These are phyloP conservation scores for Komagataella pastoris DNA, from an alignment of 805 yeast genomes.

Conservation along the genomic window DNA sequence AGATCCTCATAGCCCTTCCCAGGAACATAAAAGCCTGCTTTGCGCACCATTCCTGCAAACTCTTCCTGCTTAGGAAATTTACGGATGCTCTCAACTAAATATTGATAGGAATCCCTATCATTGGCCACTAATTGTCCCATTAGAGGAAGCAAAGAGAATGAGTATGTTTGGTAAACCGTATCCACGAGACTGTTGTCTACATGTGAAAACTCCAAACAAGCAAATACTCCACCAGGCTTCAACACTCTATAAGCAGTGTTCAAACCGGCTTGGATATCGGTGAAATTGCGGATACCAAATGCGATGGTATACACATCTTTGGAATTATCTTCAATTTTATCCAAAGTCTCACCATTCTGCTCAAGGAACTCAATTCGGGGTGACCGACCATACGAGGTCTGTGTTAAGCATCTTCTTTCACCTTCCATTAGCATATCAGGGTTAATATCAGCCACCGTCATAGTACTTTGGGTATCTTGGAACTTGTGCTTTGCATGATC, in stretches of 20 bases:
- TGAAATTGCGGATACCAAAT: slow-evolving; percentile 94
- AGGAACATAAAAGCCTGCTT: slow-evolving; percentile 89
- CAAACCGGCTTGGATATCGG: slow-evolving; percentile 86
- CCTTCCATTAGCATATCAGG: slow-evolving; percentile 95
- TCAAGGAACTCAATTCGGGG: slow-evolving; percentile 69
- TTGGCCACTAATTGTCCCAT: slow-evolving; percentile 94
- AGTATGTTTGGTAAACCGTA: slow-evolving; percentile 73
- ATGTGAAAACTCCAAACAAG: slow-evolving; percentile 89
- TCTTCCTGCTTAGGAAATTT: slow-evolving; percentile 87
- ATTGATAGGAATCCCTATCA: slow-evolving; percentile 93
- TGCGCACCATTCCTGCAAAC: slow-evolving; percentile 81
- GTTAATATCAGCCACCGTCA: slow-evolving; percentile 92
- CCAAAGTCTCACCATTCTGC: slow-evolving; percentile 88
- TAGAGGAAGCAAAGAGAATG: slow-evolving; percentile 76
- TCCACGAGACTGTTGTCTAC: slow-evolving; percentile 73
- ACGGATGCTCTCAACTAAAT: slow-evolving; percentile 87
- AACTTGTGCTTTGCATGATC: slow-evolving; percentile 78
- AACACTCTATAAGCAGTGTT: slow-evolving; percentile 92
- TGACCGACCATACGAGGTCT: slow-evolving; percentile 47
- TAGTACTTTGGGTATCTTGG: slow-evolving; percentile 61
- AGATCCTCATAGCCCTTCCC: slow-evolving; percentile 87
- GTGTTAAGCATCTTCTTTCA: slow-evolving; percentile 46
- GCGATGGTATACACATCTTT: slow-evolving; percentile 95
- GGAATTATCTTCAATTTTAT: slow-evolving; percentile 69
- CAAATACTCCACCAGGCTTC: slow-evolving; percentile 96